A percentile compares a stretch with the other conserved stretches of the same genome.
Conservation (phyloP, 129 eudicot genomes). For the Calendula officinalis region DNA sequence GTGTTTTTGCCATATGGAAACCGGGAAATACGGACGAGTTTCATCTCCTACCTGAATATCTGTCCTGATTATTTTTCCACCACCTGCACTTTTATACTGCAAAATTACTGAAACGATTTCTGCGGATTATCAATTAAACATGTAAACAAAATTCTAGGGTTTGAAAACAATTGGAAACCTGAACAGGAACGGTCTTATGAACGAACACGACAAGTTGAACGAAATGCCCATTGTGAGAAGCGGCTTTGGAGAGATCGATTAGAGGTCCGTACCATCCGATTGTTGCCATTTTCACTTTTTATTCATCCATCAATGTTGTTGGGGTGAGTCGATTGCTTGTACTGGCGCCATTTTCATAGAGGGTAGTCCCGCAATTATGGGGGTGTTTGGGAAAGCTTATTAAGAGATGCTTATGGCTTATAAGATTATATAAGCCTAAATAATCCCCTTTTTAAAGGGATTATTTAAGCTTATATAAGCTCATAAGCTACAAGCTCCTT, state of each 20-base stretch:
- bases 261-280: constrained; percentile 86
- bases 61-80: constrained; percentile 68
- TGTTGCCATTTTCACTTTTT: constrained; percentile 35
- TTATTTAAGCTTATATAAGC: too few relatives aligned
- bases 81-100: constrained; percentile 62
- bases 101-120: neutral
- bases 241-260: constrained; percentile 58
- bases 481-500: too few relatives aligned
- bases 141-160: constrained; percentile 2
- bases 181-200: constrained; percentile 57
- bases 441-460: too few relatives aligned
- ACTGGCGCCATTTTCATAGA: constrained; percentile 15
- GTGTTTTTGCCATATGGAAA: constrained; percentile 69
- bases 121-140: neutral
- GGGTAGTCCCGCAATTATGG: too few relatives aligned
- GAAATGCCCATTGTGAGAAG: constrained; percentile 58
- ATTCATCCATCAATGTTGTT: too few relatives aligned
- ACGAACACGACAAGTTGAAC: constrained; percentile 70
- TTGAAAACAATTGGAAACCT: constrained; percentile 38
- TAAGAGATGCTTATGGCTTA: too few relatives aligned
- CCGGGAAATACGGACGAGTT: constrained; percentile 61
- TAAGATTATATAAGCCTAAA: too few relatives aligned
- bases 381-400: too few relatives aligned
- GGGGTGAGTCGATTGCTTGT: neutral
- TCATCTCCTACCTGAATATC: constrained; percentile 82